Base-by-base conservation (phyloP, 441 rosid genomes). In the Pelargonium myrrhifolium region DNA sequence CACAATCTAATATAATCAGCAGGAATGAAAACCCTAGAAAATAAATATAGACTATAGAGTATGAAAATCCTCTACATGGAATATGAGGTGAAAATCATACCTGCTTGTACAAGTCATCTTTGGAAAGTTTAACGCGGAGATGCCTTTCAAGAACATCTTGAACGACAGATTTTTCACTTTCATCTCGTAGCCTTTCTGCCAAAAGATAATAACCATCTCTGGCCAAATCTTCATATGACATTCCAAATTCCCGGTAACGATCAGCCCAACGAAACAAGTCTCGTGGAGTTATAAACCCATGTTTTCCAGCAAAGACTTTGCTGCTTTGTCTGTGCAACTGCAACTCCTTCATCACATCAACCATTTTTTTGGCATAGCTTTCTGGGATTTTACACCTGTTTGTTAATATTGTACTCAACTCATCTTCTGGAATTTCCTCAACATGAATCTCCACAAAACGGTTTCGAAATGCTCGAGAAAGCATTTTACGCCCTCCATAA, bases 371-470 rank as follows among this genome's bases (percentile, higher is more conserved):
- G 65, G 98, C 96, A 75, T 92, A 86, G 77, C 87, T 90, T 65
- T 80, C 80, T 9, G 97, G 93, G 53, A 95, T 89, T 72, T 77
- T 73, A 75, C 99, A 89, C 75, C 88, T 81, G 37, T 76, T 75
- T 74, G 82, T 79, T 74, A 95, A 74, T 76, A 95, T 92, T 67
- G 81, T 85, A 74, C 84, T 84, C 64, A 95, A 75, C 78, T 95
- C 99, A 73, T 85, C 76, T 79, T 86, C 96, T 51, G 99, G 98
- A 69, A 95, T 95, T 70, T 92, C 99, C 78, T 89, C 99, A 72
- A 92, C 98, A 78, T 95, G 98, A 82, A 95, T 85, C 85, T 95
- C 99, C 68, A 95, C 93, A 83, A 95, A 95, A 53, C 99, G 97
- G 67, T 95, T 95, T 56, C 98, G 98, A 74, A 95, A 95, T 66